Evolutionary conservation across 1,284 basidiomycete genomes (phyloP), one percentile per base, ranked within the genome.

Genomic region (Melampsora americana): DNA sequence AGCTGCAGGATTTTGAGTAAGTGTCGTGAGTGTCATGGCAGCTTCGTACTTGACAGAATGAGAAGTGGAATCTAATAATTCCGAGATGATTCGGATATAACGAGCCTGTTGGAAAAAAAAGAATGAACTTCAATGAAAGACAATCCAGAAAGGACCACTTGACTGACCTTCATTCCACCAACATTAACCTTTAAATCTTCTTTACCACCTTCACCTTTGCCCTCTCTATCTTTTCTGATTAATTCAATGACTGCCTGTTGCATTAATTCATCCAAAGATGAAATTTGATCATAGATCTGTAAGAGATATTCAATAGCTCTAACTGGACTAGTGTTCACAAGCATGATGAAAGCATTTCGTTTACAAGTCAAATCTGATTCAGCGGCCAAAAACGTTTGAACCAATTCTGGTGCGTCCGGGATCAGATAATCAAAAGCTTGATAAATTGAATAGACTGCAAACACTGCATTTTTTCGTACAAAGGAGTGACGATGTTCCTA

Each of bases 11-110:
- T 96, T 97, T 84, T 96, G 93, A 0, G 95, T 98, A 65, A 99
- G 87, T 1, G 92, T 90, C 0, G 95, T 98, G 66, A 99, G 87
- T 2, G 93, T 97, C 7, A 92, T 94, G 0, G 96, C 95, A 11
- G 96, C 95, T 83, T 99, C 95, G 82, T 99, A 99, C 84, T 97
- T 98, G 81, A 99, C 95, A 2, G 94, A 92, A 83, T 95, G 92
- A 18, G 92, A 95, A 0, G 92, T 86, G 9, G 92, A 90, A 80
- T 91, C 91, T 77, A 99, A 87, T n/a, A 99, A 87, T 83, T 98
- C 94, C 77, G 95, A 96, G 82, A 99, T 94, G 83, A 89, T 89
- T 60, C 93, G 89, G 82, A 99, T 96, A 86, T 95, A 98, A 79
- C 91, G 89, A 53, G 93, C 84, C 92, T 94, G 65, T 53, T 53